phyloP scores from a whole-genome alignment of 2,329 filamentous ascomycete species.

The Diaporthe aspalathi region DNA sequence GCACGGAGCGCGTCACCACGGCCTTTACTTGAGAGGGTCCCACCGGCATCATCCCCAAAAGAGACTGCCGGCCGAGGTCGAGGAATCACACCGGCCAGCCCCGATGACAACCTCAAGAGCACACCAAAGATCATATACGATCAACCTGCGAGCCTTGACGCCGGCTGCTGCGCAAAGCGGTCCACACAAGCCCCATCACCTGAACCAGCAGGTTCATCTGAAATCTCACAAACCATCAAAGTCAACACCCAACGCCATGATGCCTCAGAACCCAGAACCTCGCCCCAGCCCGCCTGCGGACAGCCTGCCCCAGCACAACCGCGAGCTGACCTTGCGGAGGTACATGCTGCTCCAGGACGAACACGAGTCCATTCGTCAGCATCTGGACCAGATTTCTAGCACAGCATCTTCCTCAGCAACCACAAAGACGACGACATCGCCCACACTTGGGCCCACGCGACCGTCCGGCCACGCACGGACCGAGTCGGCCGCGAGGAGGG shows the following conservation, averaged over 20 bases:
- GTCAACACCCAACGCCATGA: constrained; percentile 37
- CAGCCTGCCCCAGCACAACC: constrained; percentile 48
- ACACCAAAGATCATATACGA: constrained; percentile 39
- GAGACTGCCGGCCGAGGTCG: constrained; percentile 17
- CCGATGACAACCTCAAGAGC: constrained; percentile 38
- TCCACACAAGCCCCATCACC: neutral
- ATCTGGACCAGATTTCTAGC: constrained; percentile 63
- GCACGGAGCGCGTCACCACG: neutral
- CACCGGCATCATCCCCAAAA: neutral
- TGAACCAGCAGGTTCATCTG: constrained; percentile 22
- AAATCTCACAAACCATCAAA: constrained; percentile 36
- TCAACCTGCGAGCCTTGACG: constrained; percentile 35
- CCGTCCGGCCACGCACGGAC: constrained; percentile 34
- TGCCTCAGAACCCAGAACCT: constrained; percentile 20
- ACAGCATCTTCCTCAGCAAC: constrained; percentile 54
- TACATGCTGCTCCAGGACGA: constrained; percentile 66
- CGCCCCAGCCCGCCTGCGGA: constrained; percentile 31
- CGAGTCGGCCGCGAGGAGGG: constrained; percentile 38
- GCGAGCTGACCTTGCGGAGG: constrained; percentile 63
- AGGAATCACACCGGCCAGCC: constrained; percentile 19
- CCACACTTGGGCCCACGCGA: constrained; percentile 31
- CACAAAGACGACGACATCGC: constrained; percentile 61
- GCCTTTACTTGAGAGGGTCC: neutral
- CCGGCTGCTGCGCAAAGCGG: constrained; percentile 15
- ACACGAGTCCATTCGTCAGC: constrained; percentile 63